Evolutionary conservation across 2,329 filamentous ascomycete species (phyloP), one percentile per base, ranked within the genome.

Genomic region (Aspergillus neotritici): DNA sequence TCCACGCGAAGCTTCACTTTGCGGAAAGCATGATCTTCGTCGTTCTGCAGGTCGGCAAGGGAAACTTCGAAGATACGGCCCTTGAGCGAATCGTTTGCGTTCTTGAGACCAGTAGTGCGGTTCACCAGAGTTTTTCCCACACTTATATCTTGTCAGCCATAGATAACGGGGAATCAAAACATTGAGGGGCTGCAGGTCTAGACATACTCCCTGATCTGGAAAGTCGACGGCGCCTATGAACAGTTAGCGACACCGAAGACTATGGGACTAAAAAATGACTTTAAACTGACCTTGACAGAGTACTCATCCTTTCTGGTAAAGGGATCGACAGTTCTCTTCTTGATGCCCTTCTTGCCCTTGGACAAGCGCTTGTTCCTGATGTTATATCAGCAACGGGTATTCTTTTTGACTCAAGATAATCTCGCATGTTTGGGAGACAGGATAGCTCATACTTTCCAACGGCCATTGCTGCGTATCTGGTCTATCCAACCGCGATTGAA

Each of bases 301-400:
- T 90, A 98, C 87, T 94, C 97, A 74, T 97, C 93, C 83, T 98
- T 98, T 72, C 91, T 87, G 68, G 90, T 82, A 81, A 97, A 97
- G 68, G 93, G 91, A 75, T 98, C 93, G 65, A 85, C 78, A 68
- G 90, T 91, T 79, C 91, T 91, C 91, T 98, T 97, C 88, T 97
- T 97, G 73, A 97, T 82, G 75, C 93, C 91, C 84, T 98, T 98
- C 88, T 97, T 98, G 79, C 93, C 93, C 84, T 98, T 98, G 61
- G 93, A 97, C 80, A 98, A 84, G 82, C 93, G 89, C 89, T 98
- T 98, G 85, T 98, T 98, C 87, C 85, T 89, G 63, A 21, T 45
- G 46, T 37, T 10, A 31, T 13, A 46, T 56, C 40, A 56, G 53
- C 40, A 47, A 44, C 28, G 6, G 40, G 29, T 25, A 25, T 9